Percentiles rank a stretch among this genome's conserved stretches.
phyloP scores from a whole-genome alignment of 495 filamentous ascomycete genomes.

The Hapsidospora chrysogenum region DNA sequence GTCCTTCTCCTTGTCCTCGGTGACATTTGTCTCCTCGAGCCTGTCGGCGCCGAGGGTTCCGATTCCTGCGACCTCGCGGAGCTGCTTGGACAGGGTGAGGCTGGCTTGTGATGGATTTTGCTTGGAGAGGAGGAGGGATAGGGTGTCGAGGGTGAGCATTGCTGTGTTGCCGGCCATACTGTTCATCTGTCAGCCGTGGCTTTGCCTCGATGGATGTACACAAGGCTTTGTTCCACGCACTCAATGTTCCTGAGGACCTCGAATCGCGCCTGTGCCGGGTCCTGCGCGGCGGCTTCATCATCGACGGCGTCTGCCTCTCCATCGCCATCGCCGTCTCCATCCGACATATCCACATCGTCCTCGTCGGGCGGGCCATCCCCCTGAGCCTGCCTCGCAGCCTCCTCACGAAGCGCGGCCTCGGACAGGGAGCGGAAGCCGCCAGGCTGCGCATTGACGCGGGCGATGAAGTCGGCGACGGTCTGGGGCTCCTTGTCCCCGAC shows the following conservation, averaged over 20 bases:
- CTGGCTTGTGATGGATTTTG: constrained; percentile 50
- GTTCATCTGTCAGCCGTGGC: background rate
- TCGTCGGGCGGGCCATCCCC: constrained; percentile 10
- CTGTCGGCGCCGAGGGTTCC: constrained; percentile 63
- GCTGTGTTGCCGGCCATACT: constrained; percentile 46
- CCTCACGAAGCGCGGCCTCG: constrained; percentile 40
- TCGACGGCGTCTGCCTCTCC: constrained; percentile 15
- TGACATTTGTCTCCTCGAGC: constrained; percentile 38
- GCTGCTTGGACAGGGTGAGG: constrained; percentile 45
- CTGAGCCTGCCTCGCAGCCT: constrained; percentile 26
- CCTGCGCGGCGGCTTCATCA: constrained; percentile 14
- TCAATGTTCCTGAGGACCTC: constrained; percentile 36
- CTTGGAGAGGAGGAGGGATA: constrained; percentile 73
- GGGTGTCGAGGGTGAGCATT: constrained; percentile 55
- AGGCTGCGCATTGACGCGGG: constrained; percentile 55
- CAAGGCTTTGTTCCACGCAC: constrained; percentile 12
- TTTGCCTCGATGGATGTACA: background rate
- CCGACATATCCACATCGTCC: constrained; percentile 15
- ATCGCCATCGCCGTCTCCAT: constrained; percentile 4
- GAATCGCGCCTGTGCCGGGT: constrained; percentile 25
- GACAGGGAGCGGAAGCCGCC: constrained; percentile 58
- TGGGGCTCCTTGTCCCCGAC: constrained; percentile 36
- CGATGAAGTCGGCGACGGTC: constrained; percentile 50
- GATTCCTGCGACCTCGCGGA: constrained; percentile 52
- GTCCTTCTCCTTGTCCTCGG: constrained; percentile 36